Percentiles rank a stretch among this genome's conserved stretches.
These are phyloP conservation scores for Aegilops sharonensis DNA, from an alignment of 176 grass and related monocot genomes.

Conservation along the genomic window DNA sequence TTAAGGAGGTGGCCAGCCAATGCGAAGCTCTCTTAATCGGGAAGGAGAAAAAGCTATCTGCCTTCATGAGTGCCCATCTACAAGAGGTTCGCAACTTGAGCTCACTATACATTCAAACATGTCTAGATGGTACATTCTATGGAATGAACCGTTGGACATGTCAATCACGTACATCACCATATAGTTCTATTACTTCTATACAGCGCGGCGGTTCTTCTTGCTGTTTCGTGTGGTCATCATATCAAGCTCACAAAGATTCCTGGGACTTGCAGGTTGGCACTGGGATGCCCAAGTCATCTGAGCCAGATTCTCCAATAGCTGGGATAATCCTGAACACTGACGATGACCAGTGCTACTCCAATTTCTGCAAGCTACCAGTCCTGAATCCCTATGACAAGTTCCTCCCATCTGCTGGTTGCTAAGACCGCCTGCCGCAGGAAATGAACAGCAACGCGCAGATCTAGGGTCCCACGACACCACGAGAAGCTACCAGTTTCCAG, in stretches of 20 bases:
- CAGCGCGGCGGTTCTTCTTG: too few relatives aligned
- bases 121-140: not conserved
- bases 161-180: not conserved
- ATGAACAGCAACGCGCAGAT: not conserved
- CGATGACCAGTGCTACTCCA: constrained; percentile 45
- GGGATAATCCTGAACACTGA: not conserved
- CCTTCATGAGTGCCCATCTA: constrained; percentile 47
- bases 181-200: too few relatives aligned
- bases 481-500: not conserved
- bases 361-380: constrained; percentile 65
- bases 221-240: too few relatives aligned
- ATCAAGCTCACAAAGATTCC: constrained; percentile 15
- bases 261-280: constrained; percentile 42
- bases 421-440: constrained; percentile 14
- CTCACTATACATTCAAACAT: constrained; percentile 25
- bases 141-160: not conserved
- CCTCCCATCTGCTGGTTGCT: constrained; percentile 54
- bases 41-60: constrained; percentile 76
- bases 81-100: constrained; percentile 45
- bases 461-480: not conserved
- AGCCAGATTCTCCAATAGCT: constrained; percentile 24
- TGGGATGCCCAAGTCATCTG: constrained; percentile 30
- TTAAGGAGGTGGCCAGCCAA: constrained; percentile 62
- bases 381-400: constrained; percentile 80
- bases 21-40: constrained; percentile 68